Evolutionary conservation across 768 basidiomycete species (phyloP).

Genomic region (Mycena galericulata): DNA sequence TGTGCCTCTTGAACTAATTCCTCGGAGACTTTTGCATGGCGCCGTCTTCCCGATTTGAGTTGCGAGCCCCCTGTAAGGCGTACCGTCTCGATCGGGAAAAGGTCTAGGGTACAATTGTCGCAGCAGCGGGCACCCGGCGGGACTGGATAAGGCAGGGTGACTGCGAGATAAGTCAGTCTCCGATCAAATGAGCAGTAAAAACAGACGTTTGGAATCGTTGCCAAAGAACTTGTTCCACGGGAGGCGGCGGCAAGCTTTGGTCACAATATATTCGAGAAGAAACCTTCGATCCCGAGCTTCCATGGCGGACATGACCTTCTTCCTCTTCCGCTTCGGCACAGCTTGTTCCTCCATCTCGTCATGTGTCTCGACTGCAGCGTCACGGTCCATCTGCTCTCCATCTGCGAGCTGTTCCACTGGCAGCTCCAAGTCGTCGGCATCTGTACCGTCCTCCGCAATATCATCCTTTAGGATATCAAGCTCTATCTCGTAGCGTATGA

Average conservation of each 20-base stretch:
- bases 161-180: neutral
- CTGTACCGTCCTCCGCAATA: neutral
- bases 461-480: constrained; percentile 11
- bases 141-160: neutral
- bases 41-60: neutral
- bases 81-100: constrained; percentile 11
- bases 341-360: too few relatives aligned
- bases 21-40: neutral
- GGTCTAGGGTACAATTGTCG: constrained; percentile 16
- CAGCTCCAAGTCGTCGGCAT: neutral
- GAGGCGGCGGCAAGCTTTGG: too few relatives aligned
- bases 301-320: too few relatives aligned
- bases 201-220: neutral
- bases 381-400: constrained; percentile 8
- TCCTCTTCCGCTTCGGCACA: too few relatives aligned
- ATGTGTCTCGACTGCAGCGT: too few relatives aligned
- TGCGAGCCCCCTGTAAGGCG: neutral
- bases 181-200: neutral
- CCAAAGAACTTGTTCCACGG: too few relatives aligned
- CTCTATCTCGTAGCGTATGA: constrained; percentile 11
- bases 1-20: neutral
- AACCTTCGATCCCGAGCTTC: too few relatives aligned
- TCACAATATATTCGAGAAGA: too few relatives aligned
- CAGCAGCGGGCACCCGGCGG: constrained; percentile 16
- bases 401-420: neutral